A percentile compares a stretch with the other conserved stretches of the same genome.
Evolutionary conservation across 129 eudicot genomes (phyloP).

Genomic region (Artemisia annua): DNA sequence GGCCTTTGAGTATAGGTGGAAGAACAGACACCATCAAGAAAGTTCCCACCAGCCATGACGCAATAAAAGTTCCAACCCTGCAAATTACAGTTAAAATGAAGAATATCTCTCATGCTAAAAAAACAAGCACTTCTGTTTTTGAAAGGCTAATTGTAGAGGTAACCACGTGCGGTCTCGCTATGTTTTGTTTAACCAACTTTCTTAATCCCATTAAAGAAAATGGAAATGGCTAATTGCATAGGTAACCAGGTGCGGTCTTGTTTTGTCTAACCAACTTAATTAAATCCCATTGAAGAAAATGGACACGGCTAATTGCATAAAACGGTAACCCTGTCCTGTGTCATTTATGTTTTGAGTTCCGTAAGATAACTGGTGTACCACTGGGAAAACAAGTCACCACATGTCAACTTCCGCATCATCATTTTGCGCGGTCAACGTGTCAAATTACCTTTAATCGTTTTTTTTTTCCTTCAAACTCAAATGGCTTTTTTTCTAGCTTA

Average conservation of each 20-base stretch:
- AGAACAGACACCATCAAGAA: conserved; percentile 89
- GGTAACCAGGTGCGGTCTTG: background rate
- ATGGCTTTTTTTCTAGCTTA: background rate
- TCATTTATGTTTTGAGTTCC: no score
- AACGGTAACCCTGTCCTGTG: no score
- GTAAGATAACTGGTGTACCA: background rate
- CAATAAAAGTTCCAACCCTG: conserved; percentile 78
- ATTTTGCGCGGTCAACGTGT: background rate
- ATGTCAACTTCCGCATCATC: conserved; percentile 1
- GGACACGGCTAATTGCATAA: no score
- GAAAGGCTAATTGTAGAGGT: background rate
- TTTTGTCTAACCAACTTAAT: background rate
- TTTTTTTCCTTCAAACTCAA: background rate
- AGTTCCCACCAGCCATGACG: conserved; percentile 92
- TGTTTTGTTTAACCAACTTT: background rate
- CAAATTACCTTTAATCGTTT: background rate
- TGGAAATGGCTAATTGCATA: background rate
- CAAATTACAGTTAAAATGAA: conserved; percentile 26
- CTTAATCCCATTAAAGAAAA: background rate
- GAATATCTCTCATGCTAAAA: background rate
- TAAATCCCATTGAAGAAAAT: background rate
- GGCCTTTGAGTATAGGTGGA: conserved; percentile 87
- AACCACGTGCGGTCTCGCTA: background rate
- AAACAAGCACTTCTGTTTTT: background rate
- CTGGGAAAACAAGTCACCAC: background rate